phyloP scores from a whole-genome alignment of 306 rosid genomes.

The Castanea mollissima region DNA sequence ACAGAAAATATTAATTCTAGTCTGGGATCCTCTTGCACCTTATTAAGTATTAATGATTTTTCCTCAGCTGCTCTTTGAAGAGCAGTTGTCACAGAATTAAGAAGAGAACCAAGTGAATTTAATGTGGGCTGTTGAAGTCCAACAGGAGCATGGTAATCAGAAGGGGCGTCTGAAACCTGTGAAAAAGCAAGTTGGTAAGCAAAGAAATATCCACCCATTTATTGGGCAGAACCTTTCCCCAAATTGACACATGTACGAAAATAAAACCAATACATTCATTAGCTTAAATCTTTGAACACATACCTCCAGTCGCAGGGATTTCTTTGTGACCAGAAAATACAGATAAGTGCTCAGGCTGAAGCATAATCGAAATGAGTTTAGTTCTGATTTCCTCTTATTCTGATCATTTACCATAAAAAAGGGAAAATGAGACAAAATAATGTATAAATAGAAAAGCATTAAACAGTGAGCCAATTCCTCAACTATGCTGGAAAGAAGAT shows the following conservation, averaged over 20 bases:
- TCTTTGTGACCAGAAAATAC: constrained; percentile 80
- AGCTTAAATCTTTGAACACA: constrained; percentile 14
- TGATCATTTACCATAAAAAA: constrained; percentile 30
- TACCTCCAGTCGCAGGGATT: constrained; percentile 88
- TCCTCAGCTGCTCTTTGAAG: constrained; percentile 93
- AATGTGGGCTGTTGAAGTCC: constrained; percentile 72
- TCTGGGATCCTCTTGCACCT: constrained; percentile 44
- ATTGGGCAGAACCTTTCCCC: neutral
- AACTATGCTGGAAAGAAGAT: neutral
- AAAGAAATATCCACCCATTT: constrained; percentile 4
- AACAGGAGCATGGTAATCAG: constrained; percentile 50
- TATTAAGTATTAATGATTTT: constrained; percentile 66
- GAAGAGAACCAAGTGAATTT: constrained; percentile 65
- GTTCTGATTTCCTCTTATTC: constrained; percentile 76
- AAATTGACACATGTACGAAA: neutral
- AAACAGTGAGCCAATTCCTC: neutral
- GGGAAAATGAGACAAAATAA: neutral
- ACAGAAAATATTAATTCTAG: neutral
- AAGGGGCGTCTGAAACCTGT: constrained; percentile 54
- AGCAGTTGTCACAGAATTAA: constrained; percentile 56
- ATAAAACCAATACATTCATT: neutral
- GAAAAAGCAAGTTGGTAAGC: constrained; percentile 17
- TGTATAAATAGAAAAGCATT: neutral
- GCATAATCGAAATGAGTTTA: constrained; percentile 65
- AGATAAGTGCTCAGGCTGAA: constrained; percentile 84